Base-by-base conservation (phyloP, 176 grass and related monocot genomes). In the Rhynchospora pubera region DNA sequence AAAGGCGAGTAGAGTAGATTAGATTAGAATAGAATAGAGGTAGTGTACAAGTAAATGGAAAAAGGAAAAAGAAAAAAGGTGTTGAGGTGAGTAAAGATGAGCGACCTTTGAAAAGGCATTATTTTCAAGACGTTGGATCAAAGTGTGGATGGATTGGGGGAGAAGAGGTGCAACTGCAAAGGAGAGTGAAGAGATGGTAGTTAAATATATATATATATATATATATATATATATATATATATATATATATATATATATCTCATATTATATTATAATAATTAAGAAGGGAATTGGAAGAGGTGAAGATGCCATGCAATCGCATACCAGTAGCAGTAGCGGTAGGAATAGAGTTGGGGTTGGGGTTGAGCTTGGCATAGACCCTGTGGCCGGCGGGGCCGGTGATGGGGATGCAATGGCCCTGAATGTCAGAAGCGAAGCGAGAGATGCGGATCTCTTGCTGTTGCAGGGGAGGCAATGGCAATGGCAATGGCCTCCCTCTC, bases 91-190 rank as follows among this genome's bases (percentile, higher is more conserved):
- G 50, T 57, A 60, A 9, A 79, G 50, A 82, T 57, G 78, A 98
- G 92, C 92, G 78, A 98, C 95, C 95, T 91, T 99, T 67, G 87
- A 84, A 84, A 99, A 64, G 68, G 87, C 90, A 44, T 93, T 87
- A 57, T 91, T 78, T 58, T 99, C 96, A 6, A 87, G 73, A 59
- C 55, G 89, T 70, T 84, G 83, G 30, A 71, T 93, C 66, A 98
- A 84, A 53, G 62, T 69, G 75, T 86, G 86, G 81, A 99, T 91
- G 15, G 91, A 89, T 84, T 93, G 90, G 73, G 84, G 88, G 52
- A 99, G 96, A 83, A 93, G 87, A 44, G 83, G 90, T 93, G 86
- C 42, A 82, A 11, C 32, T 34, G 32, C 32, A 34, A 34, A 34
- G 32, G 32, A 72, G 62, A 14, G 1, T 43, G 75, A 23, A 68